Conservation (phyloP, 352 stramenopile genomes). For the Phytopythium litorale region DNA sequence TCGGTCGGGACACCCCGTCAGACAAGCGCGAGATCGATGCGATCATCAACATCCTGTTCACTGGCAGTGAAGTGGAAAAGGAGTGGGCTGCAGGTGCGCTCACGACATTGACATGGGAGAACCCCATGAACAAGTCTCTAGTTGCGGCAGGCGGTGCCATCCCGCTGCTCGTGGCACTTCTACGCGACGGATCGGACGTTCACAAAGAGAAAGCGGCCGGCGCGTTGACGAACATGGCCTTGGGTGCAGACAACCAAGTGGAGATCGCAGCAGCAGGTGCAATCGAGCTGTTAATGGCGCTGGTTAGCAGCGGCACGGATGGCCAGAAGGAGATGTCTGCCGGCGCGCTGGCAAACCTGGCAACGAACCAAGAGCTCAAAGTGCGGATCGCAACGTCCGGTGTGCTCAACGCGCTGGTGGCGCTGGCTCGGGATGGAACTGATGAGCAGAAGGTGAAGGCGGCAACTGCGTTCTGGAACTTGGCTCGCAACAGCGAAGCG, state of each 20-base stretch:
- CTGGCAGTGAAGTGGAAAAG: not conserved
- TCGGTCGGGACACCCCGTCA: not conserved
- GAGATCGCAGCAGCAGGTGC: not conserved
- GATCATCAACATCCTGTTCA: not conserved
- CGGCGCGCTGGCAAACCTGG: not conserved
- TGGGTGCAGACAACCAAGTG: not conserved
- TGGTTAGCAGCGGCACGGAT: not conserved
- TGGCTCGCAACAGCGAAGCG: not conserved
- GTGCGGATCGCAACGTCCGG: not conserved
- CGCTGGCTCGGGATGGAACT: not conserved
- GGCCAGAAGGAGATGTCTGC: not conserved
- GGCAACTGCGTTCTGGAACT: conserved; percentile 1
- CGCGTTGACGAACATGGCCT: not conserved
- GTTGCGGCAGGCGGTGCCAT: not conserved
- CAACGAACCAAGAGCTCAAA: not conserved
- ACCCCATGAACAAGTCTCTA: not conserved
- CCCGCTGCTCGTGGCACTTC: not conserved
- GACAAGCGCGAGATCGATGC: not conserved
- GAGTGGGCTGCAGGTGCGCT: not conserved
- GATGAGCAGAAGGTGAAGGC: conserved; percentile 1
- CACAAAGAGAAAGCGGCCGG: not conserved
- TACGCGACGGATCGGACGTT: not conserved
- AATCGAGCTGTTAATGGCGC: not conserved
- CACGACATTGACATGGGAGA: not conserved
- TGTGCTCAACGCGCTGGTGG: not conserved